A percentile compares a stretch with the other conserved stretches of the same genome.
phyloP scores from a whole-genome alignment of 108 stramenopile genomes.

The Pseudonitzschia delicatissima region DNA sequence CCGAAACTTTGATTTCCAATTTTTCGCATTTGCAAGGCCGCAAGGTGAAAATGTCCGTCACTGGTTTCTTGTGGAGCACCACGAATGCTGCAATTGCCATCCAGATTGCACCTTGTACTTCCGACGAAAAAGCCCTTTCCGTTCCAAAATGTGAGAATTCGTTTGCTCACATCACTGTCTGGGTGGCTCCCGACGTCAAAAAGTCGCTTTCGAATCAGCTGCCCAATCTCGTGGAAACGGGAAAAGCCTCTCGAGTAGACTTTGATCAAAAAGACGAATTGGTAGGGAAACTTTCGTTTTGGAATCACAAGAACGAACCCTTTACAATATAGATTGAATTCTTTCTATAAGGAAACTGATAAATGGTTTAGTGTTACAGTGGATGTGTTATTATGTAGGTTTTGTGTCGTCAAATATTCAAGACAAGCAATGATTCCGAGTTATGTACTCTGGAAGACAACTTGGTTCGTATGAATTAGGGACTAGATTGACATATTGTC shows the following conservation, averaged over 20 bases:
- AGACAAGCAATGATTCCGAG: too few species aligned
- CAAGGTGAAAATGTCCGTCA: constrained; percentile 26
- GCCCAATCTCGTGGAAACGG: constrained; percentile 40
- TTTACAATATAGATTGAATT: too few species aligned
- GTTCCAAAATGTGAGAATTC: constrained; percentile 52
- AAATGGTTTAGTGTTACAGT: too few species aligned
- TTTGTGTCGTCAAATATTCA: too few species aligned
- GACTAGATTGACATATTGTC: too few species aligned
- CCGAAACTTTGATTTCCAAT: constrained; percentile 12
- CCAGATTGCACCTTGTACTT: constrained; percentile 18
- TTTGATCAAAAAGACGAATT: constrained; percentile 19
- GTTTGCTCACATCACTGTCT: constrained; percentile 77
- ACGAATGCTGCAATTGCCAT: constrained; percentile 57
- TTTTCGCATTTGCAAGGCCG: constrained; percentile 25
- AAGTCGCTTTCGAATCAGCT: constrained; percentile 61
- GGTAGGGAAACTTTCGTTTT: constrained; percentile 46
- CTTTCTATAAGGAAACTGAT: too few species aligned
- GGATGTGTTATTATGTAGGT: too few species aligned
- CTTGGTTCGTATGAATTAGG: too few species aligned
- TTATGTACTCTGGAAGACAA: too few species aligned
- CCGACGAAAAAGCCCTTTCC: not conserved
- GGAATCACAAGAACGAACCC: constrained; percentile 27
- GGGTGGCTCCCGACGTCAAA: constrained; percentile 40
- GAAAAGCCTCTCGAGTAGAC: constrained; percentile 33
- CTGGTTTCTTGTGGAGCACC: constrained; percentile 39